A percentile compares a stretch with the other conserved stretches of the same genome.
These are phyloP conservation scores for Neurospora sp. DNA, from an alignment of 495 filamentous ascomycete species.

Conservation along the genomic window DNA sequence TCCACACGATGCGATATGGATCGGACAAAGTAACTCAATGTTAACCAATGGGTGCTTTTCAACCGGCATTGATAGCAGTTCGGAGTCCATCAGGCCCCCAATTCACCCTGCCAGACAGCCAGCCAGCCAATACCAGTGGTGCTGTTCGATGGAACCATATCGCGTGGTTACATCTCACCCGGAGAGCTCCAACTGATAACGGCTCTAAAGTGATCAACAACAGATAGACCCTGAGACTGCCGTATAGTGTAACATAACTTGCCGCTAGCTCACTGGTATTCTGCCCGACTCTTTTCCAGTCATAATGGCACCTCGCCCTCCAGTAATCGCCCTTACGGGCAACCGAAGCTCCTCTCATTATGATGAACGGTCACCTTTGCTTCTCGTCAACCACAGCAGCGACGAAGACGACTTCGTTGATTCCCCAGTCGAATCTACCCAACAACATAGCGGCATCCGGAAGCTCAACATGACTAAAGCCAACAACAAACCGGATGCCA, in stretches of 20 bases:
- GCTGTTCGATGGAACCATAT: neutral
- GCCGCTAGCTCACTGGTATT: neutral
- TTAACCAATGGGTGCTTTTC: neutral
- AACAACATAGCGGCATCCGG: too few species aligned
- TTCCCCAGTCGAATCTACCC: neutral
- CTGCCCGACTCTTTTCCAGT: neutral
- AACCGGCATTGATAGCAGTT: neutral
- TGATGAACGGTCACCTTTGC: neutral
- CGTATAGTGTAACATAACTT: neutral
- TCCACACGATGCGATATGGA: neutral
- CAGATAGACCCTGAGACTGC: neutral
- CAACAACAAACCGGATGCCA: conserved; percentile 8
- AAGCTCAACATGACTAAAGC: conserved; percentile 3
- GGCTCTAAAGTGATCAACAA: neutral
- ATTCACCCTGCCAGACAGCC: neutral
- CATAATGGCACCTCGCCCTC: neutral
- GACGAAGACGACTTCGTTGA: neutral
- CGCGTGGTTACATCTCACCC: neutral
- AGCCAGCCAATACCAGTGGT: neutral
- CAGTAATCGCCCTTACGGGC: neutral
- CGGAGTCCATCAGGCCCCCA: neutral
- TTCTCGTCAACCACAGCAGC: neutral
- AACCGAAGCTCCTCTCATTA: neutral
- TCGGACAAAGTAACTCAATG: too few species aligned
- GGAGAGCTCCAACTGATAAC: neutral